phyloP scores from a whole-genome alignment of 164 flowering plant species.

The Saururus chinensis region DNA sequence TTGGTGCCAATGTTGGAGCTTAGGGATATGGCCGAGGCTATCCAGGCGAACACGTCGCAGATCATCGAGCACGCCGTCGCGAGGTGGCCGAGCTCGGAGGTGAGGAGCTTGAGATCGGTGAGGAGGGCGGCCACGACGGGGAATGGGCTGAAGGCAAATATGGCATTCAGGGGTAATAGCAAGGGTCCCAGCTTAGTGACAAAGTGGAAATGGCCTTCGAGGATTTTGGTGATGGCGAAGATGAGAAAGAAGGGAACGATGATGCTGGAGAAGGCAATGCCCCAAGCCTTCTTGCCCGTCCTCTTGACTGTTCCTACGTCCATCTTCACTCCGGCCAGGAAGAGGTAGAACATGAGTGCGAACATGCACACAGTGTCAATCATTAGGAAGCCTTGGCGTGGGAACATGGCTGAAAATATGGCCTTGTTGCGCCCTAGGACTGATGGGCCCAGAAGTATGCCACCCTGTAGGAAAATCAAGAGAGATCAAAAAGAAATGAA shows the following conservation, averaged over 20 bases:
- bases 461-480: too few species aligned
- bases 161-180: not conserved
- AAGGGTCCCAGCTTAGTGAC: not conserved
- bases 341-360: slow-evolving; percentile 9
- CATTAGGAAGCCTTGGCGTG: not conserved
- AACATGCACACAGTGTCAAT: not conserved
- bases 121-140: slow-evolving; percentile 8
- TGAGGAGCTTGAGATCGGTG: slow-evolving; percentile 18
- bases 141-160: not conserved
- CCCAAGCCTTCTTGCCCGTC: slow-evolving; percentile 2
- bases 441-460: slow-evolving; percentile 10
- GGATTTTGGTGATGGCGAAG: not conserved
- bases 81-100: slow-evolving; percentile 23
- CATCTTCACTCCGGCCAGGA: slow-evolving; percentile 14
- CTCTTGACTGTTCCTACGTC: slow-evolving; percentile 6
- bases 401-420: not conserved
- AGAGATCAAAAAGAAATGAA: too few species aligned
- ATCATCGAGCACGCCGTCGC: slow-evolving; percentile 11
- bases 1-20: too few species aligned
- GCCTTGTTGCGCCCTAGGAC: not conserved
- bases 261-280: slow-evolving; percentile 7
- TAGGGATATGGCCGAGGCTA: too few species aligned
- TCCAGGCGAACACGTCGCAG: not conserved
- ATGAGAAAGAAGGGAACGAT: slow-evolving; percentile 2
- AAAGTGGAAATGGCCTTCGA: not conserved